Evolutionary conservation across 2,329 filamentous ascomycete genomes (phyloP).

Genomic region (Raffaelea arxii): DNA sequence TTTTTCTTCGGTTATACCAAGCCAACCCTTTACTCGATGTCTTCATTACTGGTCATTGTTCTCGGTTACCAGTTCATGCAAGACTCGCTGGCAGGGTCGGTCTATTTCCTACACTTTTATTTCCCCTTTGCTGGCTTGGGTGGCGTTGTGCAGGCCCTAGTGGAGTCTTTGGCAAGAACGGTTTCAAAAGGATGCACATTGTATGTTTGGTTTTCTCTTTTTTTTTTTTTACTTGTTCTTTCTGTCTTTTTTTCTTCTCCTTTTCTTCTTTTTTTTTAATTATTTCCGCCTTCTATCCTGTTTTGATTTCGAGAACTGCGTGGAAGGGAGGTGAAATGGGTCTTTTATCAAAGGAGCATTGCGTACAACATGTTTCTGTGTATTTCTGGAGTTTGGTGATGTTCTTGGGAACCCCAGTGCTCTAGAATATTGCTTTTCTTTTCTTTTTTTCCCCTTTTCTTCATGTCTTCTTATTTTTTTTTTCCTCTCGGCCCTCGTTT

Average conservation of each 20-base stretch:
- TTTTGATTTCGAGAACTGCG: background rate
- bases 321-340: background rate
- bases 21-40: background rate
- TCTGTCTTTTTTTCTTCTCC: background rate
- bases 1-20: background rate
- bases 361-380: too few relatives aligned
- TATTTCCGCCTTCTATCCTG: background rate
- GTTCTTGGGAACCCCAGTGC: constrained; percentile 56
- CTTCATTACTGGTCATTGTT: background rate
- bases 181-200: background rate
- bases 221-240: background rate
- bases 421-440: background rate
- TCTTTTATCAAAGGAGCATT: too few relatives aligned
- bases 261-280: background rate
- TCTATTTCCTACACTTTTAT: too few relatives aligned
- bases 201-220: background rate
- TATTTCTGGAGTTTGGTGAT: constrained; percentile 45
- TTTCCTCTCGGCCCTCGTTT: background rate
- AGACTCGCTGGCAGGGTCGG: too few relatives aligned
- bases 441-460: constrained; percentile 7
- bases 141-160: too few relatives aligned
- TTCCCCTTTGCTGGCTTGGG: too few relatives aligned
- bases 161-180: background rate
- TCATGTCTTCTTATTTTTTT: background rate
- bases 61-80: too few relatives aligned